Conservation (phyloP, 768 basidiomycete species). For the Hygrocybe coccinea region DNA sequence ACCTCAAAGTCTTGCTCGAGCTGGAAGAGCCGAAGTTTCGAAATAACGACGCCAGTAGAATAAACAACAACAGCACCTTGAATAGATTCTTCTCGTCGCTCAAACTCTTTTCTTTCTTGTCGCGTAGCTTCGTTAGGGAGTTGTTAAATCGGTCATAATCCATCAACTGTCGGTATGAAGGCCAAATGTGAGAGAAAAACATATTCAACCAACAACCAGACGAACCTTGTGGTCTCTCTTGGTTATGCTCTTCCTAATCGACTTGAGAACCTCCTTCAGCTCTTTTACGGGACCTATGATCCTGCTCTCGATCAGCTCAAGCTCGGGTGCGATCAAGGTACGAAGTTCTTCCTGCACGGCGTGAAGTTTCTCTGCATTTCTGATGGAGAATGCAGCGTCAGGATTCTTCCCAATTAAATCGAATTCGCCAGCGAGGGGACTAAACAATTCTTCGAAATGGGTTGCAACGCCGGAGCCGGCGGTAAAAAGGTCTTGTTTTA, state of each 20-base stretch:
- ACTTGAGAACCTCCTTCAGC: constrained; percentile 78
- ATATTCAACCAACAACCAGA: background rate
- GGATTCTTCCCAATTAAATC: constrained; percentile 77
- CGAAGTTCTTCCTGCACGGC: constrained; percentile 78
- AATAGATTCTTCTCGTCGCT: constrained; percentile 96
- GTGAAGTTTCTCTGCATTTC: constrained; percentile 69
- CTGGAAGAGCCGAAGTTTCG: constrained; percentile 36
- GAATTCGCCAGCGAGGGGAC: constrained; percentile 69
- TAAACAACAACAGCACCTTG: constrained; percentile 52
- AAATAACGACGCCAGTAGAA: constrained; percentile 13
- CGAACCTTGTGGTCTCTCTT: constrained; percentile 93
- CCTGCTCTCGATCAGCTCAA: constrained; percentile 88
- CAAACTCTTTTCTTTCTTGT: constrained; percentile 97
- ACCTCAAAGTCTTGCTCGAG: constrained; percentile 95
- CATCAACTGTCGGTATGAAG: constrained; percentile 49
- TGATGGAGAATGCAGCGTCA: constrained; percentile 68
- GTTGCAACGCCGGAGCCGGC: constrained; percentile 57
- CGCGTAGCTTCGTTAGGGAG: constrained; percentile 87
- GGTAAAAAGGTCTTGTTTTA: constrained; percentile 65
- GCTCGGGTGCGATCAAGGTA: constrained; percentile 74
- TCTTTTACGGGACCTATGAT: constrained; percentile 86
- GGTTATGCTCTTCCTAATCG: constrained; percentile 87
- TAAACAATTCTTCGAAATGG: constrained; percentile 60
- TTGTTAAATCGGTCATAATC: constrained; percentile 98
- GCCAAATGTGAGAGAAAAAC: background rate